Evolutionary conservation across 2,329 filamentous ascomycete species (phyloP), one percentile per base, ranked within the genome.

Genomic region (Coniosporium tulheliwenetii): DNA sequence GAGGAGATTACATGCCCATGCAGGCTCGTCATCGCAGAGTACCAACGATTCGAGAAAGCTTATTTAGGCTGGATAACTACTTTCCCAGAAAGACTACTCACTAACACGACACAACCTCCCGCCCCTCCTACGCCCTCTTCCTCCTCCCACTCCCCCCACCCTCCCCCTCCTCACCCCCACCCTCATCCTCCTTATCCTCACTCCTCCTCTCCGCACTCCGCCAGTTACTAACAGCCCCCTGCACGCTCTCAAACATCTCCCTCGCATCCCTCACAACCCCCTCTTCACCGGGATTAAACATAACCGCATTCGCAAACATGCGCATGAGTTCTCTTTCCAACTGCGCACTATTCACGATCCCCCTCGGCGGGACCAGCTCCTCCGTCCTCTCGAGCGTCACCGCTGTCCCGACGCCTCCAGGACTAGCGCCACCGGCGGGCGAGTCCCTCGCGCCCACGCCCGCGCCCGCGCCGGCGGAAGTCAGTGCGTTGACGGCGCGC

Each of bases 221-320:
- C 67, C 87, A 79, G 49, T 81, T 79, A 33, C 73, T 76, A 12
- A 93, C 72, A 14, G 81, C 73, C 55, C 81, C 78, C 62, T 93
- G 81, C 1, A 93, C 84, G 58, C 89, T 83, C 44, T 81, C 71
- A 52, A 85, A 93, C 86, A 95, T 95, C 57, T 85, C 81, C 42
- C 81, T 70, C 1, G 87, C 86, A 54, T 93, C 85, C 44, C 83
- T 80, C 30, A 94, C 87, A 29, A 95, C 79, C 3, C 82, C 85
- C 32, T 89, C 85, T 59, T 93, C 85, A 46, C 93, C 85, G 0
- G 83, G 79, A 51, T 96, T 96, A 67, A 94, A 98, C 91, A 98
- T 96, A 60, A 95, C 82, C 13, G 91, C 89, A 53, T 96, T 96
- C 49, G 86, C 85, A 58, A 96, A 94, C 84, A 96, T 95, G 51